phyloP scores from a whole-genome alignment of 345 rosid species.

The Odontarrhena argentea region DNA sequence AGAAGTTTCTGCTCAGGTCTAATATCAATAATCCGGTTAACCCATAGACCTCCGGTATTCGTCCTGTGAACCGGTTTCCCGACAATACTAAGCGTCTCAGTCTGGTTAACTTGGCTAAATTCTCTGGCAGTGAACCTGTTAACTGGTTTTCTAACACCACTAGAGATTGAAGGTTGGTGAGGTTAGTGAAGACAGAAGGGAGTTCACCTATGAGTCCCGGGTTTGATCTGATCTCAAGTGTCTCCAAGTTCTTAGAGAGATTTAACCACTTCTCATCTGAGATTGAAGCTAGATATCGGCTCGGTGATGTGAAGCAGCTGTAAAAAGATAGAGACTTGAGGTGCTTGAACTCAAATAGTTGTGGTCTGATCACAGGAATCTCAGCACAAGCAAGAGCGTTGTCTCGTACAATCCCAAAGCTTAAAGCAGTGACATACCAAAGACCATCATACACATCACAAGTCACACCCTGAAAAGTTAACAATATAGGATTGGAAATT shows the following conservation, averaged over 20 bases:
- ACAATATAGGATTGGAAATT: neutral
- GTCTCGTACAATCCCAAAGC: conserved; percentile 72
- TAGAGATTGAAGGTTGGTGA: conserved; percentile 66
- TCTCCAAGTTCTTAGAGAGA: conserved; percentile 59
- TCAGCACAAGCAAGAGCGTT: conserved; percentile 69
- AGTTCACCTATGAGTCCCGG: conserved; percentile 73
- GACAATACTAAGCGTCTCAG: conserved; percentile 72
- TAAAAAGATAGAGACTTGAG: conserved; percentile 69
- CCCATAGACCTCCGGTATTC: conserved; percentile 58
- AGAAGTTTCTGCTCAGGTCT: conserved; percentile 72
- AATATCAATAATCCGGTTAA: conserved; percentile 62
- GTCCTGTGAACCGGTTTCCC: conserved; percentile 65
- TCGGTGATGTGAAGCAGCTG: conserved; percentile 64
- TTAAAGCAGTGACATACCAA: conserved; percentile 83
- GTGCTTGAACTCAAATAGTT: conserved; percentile 73
- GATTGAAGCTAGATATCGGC: conserved; percentile 46
- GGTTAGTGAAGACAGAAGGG: conserved; percentile 56
- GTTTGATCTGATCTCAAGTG: conserved; percentile 76
- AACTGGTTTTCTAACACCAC: conserved; percentile 75
- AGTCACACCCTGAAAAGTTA: conserved; percentile 68
- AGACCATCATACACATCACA: conserved; percentile 75
- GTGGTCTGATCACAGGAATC: conserved; percentile 57
- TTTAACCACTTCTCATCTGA: conserved; percentile 56
- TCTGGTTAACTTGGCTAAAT: conserved; percentile 53
- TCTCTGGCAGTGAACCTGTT: conserved; percentile 56